Percentiles rank a stretch among this genome's conserved stretches.
Evolutionary conservation across 306 rosid species (phyloP).

Genomic region (Prunus kanzakura): DNA sequence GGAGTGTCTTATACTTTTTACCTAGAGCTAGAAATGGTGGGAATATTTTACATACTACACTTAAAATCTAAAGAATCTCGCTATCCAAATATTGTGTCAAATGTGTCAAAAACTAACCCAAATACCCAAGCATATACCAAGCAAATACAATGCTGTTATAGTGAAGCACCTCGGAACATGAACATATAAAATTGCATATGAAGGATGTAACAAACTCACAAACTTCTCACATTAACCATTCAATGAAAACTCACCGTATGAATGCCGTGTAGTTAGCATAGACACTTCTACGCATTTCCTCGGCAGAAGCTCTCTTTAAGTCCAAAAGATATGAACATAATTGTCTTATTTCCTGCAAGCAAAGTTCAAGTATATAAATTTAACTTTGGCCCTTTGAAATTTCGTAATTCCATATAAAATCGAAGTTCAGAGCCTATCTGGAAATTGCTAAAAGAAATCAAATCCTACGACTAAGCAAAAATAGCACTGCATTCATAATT

Average conservation of each 20-base stretch:
- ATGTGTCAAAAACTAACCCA: not conserved
- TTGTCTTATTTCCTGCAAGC: conserved; percentile 82
- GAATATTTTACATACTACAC: not conserved
- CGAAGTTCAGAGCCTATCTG: not conserved
- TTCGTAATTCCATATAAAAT: not conserved
- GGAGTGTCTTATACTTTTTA: not conserved
- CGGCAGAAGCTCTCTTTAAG: conserved; percentile 90
- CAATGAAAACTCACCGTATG: conserved; percentile 63
- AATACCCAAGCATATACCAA: not conserved
- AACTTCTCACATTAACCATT: conserved; percentile 11
- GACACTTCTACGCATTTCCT: conserved; percentile 98
- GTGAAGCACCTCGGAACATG: not conserved
- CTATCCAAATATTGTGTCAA: not conserved
- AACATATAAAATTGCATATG: not conserved
- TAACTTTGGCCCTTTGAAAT: not conserved
- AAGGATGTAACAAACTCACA: not conserved
- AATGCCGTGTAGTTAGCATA: conserved; percentile 97
- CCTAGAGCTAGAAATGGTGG: not conserved
- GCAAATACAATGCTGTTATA: not conserved
- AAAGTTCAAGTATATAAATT: not conserved
- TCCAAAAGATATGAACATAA: conserved; percentile 81
- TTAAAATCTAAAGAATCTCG: not conserved
- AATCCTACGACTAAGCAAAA: not conserved
- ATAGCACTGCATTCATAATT: not conserved
- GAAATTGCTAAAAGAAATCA: not conserved